Base-by-base conservation (phyloP, 2,329 filamentous ascomycete genomes). In the Penicillium oxalicum region DNA sequence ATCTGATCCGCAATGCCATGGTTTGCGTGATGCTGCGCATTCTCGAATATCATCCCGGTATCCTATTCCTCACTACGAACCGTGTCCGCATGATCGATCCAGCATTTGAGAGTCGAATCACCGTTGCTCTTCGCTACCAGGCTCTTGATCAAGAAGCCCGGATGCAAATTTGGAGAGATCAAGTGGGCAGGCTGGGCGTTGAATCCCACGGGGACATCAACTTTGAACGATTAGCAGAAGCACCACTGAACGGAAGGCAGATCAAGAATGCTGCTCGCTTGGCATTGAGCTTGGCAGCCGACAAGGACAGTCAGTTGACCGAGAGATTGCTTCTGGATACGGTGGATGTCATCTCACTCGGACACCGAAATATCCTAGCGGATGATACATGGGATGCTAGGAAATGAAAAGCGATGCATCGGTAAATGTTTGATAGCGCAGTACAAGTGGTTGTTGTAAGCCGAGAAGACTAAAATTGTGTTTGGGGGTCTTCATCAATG, bases 1-100 rank as follows among this genome's bases (percentile, higher is more conserved):
- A 47, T 32, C 25, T 47, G 12, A 36, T 41, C 25, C 37, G 45
- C 9, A 41, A 47, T 9, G 38, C 45, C 24, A 41, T 42, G 45
- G 45, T 47, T 12, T 41, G 45, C 32, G 45, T 47, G 5, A 36
- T 47, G 28, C 45, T 41, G 9, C 37, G 45, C 25, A 41, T 41
- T 41, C 38, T 47, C n/a, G 45, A 47, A n/a, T 47, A 47, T 18
- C 41, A 45, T 24, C 44, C 37, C 13, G 44, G 44, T 3, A 46
- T 46, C 25, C 34, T 46, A 24, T 46, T 46, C 13, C 32, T 46
- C 24, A 46, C 44, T 2, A 46, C 44, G 3, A 46, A 46, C 24
- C 44, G 44, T 5, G 44, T 46, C 12, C 32, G 37, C 25, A 36
- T 36, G n/a, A 6, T 46, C 13, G 44, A 46, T 24, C 44, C 44